These are phyloP conservation scores for Massarina eburnea DNA, from an alignment of 2,329 filamentous ascomycete genomes.

Conservation along the genomic window DNA sequence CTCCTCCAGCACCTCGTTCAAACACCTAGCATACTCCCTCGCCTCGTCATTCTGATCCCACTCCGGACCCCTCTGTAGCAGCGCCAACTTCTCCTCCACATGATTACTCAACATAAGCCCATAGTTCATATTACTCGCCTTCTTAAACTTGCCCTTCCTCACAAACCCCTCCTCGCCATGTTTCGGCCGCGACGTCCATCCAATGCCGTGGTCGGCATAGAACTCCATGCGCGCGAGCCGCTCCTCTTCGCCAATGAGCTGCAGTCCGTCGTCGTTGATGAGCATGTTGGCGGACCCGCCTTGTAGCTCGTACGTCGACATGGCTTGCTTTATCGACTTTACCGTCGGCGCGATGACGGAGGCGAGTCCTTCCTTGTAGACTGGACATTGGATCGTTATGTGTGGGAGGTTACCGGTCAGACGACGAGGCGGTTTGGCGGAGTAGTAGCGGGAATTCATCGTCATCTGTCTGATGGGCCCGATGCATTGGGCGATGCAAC, in stretches of 20 bases:
- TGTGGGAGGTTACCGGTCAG: constrained; percentile 60
- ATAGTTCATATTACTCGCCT: constrained; percentile 72
- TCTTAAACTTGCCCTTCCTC: constrained; percentile 33
- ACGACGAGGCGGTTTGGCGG: constrained; percentile 18
- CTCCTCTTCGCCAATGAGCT: constrained; percentile 53
- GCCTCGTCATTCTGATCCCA: constrained; percentile 30
- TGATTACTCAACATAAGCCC: constrained; percentile 62
- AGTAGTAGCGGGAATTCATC: no score
- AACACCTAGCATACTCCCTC: constrained; percentile 26
- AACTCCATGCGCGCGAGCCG: constrained; percentile 48
- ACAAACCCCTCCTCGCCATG: constrained; percentile 31
- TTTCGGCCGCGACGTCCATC: constrained; percentile 49
- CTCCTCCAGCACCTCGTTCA: constrained; percentile 65
- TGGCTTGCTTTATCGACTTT: constrained; percentile 69
- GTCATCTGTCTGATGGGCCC: no score
- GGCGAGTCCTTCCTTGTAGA: constrained; percentile 79
- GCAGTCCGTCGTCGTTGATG: constrained; percentile 65
- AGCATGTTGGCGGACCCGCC: constrained; percentile 68
- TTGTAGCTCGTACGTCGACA: constrained; percentile 50
- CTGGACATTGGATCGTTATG: constrained; percentile 74
- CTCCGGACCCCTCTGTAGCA: constrained; percentile 26
- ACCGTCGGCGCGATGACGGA: constrained; percentile 76
- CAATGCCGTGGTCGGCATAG: constrained; percentile 52
- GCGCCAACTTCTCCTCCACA: constrained; percentile 62
- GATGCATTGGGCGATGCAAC: no score